Conservation (phyloP, 148 eudicot genomes). For the Camellia granthamiana region DNA sequence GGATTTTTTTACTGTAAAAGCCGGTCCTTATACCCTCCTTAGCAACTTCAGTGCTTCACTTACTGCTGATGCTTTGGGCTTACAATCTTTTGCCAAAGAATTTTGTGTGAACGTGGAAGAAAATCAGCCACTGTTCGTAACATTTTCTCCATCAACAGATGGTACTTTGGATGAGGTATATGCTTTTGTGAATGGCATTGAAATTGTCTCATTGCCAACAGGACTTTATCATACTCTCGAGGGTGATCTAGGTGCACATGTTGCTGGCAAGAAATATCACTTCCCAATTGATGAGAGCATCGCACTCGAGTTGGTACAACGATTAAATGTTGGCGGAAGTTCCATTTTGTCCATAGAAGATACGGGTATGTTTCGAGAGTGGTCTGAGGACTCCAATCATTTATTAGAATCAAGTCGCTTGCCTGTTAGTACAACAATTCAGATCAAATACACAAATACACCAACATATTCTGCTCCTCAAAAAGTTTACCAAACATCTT, state of each 20-base stretch:
- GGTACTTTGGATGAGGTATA: conserved; percentile 1
- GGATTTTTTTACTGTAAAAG: conserved; percentile 31
- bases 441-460: conserved; percentile 11
- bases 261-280: conserved; percentile 14
- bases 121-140: conserved; percentile 21
- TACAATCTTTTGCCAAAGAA: conserved; percentile 13
- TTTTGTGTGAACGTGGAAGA: conserved; percentile 19
- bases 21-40: conserved; percentile 36
- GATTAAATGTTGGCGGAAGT: conserved; percentile 31
- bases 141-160: conserved; percentile 24
- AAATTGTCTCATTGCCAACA: conserved; percentile 37
- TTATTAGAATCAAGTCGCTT: background rate
- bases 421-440: conserved; percentile 4
- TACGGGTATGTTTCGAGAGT: conserved; percentile 22
- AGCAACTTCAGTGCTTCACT: conserved; percentile 40
- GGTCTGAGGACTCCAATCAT: conserved; percentile 21
- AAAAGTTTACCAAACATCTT: conserved; percentile 26
- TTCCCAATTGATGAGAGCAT: conserved; percentile 12
- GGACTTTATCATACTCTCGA: conserved; percentile 27
- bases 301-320: conserved; percentile 34
- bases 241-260: background rate
- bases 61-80: conserved; percentile 14
- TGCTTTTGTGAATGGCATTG: conserved; percentile 53
- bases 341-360: conserved; percentile 13
- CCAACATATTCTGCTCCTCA: conserved; percentile 30